These are phyloP conservation scores for Psilocybe cyanescens DNA, from an alignment of 768 basidiomycete species.

Conservation along the genomic window DNA sequence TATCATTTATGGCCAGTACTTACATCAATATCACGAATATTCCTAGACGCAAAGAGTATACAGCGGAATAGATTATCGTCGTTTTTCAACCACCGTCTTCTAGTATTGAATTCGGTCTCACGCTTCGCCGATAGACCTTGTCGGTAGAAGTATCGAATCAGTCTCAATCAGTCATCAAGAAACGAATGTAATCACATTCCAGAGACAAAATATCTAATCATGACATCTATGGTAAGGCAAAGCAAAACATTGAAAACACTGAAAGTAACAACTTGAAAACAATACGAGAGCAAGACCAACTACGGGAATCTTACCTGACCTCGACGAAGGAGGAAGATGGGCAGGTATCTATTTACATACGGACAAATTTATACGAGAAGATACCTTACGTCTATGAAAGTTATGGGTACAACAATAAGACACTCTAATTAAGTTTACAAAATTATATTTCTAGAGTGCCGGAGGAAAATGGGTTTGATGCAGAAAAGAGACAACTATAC, in stretches of 20 bases:
- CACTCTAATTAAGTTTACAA: not conserved
- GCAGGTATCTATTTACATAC: not conserved
- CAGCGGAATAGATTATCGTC: too few species aligned
- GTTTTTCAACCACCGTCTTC: too few species aligned
- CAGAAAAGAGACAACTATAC: not conserved
- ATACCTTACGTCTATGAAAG: not conserved
- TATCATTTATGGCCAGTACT: not conserved
- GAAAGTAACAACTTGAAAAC: not conserved
- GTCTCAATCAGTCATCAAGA: too few species aligned
- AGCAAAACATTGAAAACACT: too few species aligned
- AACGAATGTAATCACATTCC: too few species aligned
- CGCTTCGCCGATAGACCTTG: too few species aligned
- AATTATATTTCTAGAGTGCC: not conserved
- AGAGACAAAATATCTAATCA: too few species aligned
- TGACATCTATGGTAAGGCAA: too few species aligned
- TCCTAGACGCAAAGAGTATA: too few species aligned
- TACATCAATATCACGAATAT: too few species aligned
- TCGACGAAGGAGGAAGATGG: not conserved
- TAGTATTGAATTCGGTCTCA: too few species aligned
- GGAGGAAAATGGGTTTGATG: not conserved
- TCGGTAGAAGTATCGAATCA: too few species aligned
- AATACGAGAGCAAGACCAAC: not conserved
- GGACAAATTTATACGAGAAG: not conserved
- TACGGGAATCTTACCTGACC: not conserved
- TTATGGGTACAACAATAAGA: not conserved